phyloP scores from a whole-genome alignment of 768 basidiomycete genomes.

The Termitomyces sp. region DNA sequence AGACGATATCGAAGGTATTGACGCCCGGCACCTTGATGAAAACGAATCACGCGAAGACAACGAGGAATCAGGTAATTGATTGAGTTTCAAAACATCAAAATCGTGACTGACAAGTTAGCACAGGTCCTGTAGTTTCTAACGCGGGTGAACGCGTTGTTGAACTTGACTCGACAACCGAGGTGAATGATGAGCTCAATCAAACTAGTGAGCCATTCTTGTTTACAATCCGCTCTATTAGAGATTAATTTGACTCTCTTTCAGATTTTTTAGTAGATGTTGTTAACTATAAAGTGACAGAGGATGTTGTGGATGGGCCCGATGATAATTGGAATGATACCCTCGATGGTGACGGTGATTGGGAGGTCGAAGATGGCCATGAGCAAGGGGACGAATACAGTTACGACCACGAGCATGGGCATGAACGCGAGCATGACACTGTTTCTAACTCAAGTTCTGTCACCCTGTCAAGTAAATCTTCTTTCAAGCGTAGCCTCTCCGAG shows the following conservation, averaged over 20 bases:
- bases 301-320: conserved; percentile 3
- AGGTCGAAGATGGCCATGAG: conserved; percentile 16
- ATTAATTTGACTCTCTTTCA: not conserved
- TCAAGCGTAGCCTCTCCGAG: conserved; percentile 47
- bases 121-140: conserved; percentile 1
- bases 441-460: conserved; percentile 54
- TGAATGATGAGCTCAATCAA: not conserved
- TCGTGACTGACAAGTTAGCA: not conserved
- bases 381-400: not conserved
- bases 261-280: conserved; percentile 8
- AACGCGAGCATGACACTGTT: conserved; percentile 37
- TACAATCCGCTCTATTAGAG: not conserved
- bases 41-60: not conserved
- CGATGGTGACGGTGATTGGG: conserved; percentile 51
- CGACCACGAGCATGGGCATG: not conserved
- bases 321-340: conserved; percentile 31
- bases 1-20: not conserved
- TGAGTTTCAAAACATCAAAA: not conserved
- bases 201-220: conserved; percentile 2
- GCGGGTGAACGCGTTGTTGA: not conserved
- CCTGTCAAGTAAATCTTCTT: conserved; percentile 52
- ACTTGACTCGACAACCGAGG: not conserved
- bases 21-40: not conserved
- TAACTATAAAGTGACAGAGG: conserved; percentile 3
- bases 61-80: not conserved